Base-by-base conservation (phyloP, 164 flowering plant genomes). In the Annona cherimola region DNA sequence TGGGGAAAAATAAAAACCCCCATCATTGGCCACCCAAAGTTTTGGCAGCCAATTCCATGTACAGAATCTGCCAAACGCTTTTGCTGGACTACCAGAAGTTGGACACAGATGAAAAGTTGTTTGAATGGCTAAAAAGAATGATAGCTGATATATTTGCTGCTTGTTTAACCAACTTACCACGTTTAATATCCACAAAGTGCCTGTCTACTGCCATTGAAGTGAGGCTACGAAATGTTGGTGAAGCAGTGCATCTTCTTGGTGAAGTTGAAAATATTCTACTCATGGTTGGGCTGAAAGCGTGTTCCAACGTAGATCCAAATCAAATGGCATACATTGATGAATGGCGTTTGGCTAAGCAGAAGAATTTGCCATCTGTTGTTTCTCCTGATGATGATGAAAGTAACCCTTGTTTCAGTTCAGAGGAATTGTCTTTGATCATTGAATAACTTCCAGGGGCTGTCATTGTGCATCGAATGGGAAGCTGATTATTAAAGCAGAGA, bases 11-110 rank as follows among this genome's bases (percentile, higher is more conserved):
- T 82, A 87, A 87, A 89, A 86, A 18, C 20, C 68, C 71, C 80
- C 78, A 55, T 71, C 73, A 63, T 45, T 84, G 76, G 89, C 88
- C 57, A 2, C 57, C 57, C 57, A 7, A 50, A 16, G 57, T 50
- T 50, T 50, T 84, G 76, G 89, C 88, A 20, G 87, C 94, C 5
- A 84, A 87, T 77, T 81, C 89, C 43, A 83, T 86, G 89, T 84
- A 87, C 77, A 82, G 87, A 73, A 64, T 81, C 62, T 72, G 83
- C 14, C 66, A 67, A 71, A 79, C 89, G n/a, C 57, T 84, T 62
- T 73, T 86, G 59, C 78, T 72, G 44, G 73, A 71, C 42, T 62
- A 72, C 55, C 46, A 19, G 9, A 61, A 57, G 65, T n/a, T 6
- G 68, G 68, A 46, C n/a, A 50, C 57, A 41, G 83, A 81, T 12